Conservation (phyloP, 2,329 filamentous ascomycete species). For the Neophaeococcomyces aloes region DNA sequence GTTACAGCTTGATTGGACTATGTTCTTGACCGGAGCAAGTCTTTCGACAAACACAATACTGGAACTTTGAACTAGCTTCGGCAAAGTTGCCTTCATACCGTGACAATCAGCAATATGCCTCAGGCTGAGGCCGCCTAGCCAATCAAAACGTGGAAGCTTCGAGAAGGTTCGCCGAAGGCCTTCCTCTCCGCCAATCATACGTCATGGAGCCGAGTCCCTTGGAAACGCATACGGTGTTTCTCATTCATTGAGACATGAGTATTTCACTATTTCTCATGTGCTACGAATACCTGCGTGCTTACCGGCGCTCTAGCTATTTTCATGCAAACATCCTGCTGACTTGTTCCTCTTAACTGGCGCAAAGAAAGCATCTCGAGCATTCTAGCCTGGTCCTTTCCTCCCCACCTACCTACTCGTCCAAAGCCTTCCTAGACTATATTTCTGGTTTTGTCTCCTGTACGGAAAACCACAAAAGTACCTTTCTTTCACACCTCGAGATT, state of each 20-base stretch:
- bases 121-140: background rate
- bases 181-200: background rate
- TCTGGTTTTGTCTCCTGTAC: slow-evolving; percentile 13
- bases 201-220: background rate
- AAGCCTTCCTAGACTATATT: slow-evolving; percentile 1
- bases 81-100: background rate
- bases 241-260: background rate
- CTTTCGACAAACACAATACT: no score
- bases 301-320: background rate
- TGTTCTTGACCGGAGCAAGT: no score
- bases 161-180: background rate
- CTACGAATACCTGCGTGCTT: background rate
- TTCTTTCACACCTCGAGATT: slow-evolving; percentile 17
- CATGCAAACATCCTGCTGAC: background rate
- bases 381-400: slow-evolving; percentile 1
- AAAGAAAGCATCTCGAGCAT: slow-evolving; percentile 7
- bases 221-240: background rate
- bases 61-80: background rate
- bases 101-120: background rate
- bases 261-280: background rate
- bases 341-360: slow-evolving; percentile 1
- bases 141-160: background rate
- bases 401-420: background rate
- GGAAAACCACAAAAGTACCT: slow-evolving; percentile 20
- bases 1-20: background rate